Evolutionary conservation across 2,329 filamentous ascomycete genomes (phyloP).

Genomic region (Fusarium clavum): DNA sequence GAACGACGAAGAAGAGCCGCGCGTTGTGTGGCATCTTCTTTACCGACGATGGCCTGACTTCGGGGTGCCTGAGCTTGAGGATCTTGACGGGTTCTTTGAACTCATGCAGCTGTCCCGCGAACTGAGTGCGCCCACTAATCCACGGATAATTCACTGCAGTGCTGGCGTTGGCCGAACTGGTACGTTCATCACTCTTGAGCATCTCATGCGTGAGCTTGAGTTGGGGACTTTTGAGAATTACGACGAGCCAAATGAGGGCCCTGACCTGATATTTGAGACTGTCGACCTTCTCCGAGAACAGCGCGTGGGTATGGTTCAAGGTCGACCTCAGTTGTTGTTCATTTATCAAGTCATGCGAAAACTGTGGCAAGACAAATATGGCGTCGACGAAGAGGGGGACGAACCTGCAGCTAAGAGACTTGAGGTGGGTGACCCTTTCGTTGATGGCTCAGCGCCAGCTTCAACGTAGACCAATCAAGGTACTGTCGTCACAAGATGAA

Average conservation of each 20-base stretch:
- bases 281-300: conserved; percentile 87
- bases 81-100: conserved; percentile 74
- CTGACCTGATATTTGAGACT: conserved; percentile 79
- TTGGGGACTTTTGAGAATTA: conserved; percentile 72
- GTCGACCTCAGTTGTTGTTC: conserved; percentile 84
- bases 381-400: conserved; percentile 51
- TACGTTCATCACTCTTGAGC: conserved; percentile 96
- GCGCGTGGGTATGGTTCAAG: conserved; percentile 95
- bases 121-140: conserved; percentile 65
- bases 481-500: conserved; percentile 25
- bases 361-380: conserved; percentile 76
- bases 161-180: conserved; percentile 94
- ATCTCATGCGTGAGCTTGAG: conserved; percentile 84
- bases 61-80: conserved; percentile 77
- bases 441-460: conserved; percentile 39
- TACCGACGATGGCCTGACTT: conserved; percentile 94
- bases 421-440: conserved; percentile 61
- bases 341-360: conserved; percentile 88
- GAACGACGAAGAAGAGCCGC: conserved; percentile 58
- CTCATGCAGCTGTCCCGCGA: conserved; percentile 75
- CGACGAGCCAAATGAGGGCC: conserved; percentile 48
- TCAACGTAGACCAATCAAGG: conserved; percentile 8
- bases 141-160: conserved; percentile 87
- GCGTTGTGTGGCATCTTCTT: conserved; percentile 83
- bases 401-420: conserved; percentile 66